Conservation (phyloP, 2,329 filamentous ascomycete species). For the Daldinia sp. region DNA sequence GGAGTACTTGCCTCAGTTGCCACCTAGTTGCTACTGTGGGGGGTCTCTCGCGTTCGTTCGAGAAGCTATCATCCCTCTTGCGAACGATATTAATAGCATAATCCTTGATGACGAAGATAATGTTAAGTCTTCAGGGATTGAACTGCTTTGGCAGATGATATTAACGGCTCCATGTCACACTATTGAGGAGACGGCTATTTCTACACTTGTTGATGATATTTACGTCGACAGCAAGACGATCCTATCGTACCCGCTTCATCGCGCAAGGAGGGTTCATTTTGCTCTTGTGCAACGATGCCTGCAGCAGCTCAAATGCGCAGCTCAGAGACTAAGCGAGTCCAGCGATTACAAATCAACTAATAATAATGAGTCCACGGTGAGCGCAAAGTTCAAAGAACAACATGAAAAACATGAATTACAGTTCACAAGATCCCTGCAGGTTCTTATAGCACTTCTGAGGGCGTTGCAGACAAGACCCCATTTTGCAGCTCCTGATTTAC, state of each 20-base stretch:
- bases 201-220: constrained; percentile 72
- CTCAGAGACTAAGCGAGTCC: constrained; percentile 62
- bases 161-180: constrained; percentile 70
- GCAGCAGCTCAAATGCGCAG: constrained; percentile 71
- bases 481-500: constrained; percentile 66
- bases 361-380: constrained; percentile 63
- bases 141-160: constrained; percentile 86
- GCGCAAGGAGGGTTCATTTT: constrained; percentile 69
- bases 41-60: constrained; percentile 71
- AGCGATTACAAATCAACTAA: constrained; percentile 53
- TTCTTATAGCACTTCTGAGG: constrained; percentile 72
- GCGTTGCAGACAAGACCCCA: constrained; percentile 69
- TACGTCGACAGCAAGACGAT: constrained; percentile 71
- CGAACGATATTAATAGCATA: constrained; percentile 55
- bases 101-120: constrained; percentile 61
- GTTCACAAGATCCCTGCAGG: constrained; percentile 73
- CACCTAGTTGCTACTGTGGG: constrained; percentile 65
- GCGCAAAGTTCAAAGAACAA: constrained; percentile 58
- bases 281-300: constrained; percentile 78
- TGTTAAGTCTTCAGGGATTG: constrained; percentile 62
- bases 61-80: constrained; percentile 56
- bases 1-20: constrained; percentile 64
- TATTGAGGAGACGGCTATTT: constrained; percentile 74
- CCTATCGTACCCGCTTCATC: constrained; percentile 56
- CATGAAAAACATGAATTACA: constrained; percentile 64